A percentile compares a stretch with the other conserved stretches of the same genome.
These are phyloP conservation scores for Starmerella lactis-condensi DNA, from an alignment of 805 yeast genomes.

Conservation along the genomic window DNA sequence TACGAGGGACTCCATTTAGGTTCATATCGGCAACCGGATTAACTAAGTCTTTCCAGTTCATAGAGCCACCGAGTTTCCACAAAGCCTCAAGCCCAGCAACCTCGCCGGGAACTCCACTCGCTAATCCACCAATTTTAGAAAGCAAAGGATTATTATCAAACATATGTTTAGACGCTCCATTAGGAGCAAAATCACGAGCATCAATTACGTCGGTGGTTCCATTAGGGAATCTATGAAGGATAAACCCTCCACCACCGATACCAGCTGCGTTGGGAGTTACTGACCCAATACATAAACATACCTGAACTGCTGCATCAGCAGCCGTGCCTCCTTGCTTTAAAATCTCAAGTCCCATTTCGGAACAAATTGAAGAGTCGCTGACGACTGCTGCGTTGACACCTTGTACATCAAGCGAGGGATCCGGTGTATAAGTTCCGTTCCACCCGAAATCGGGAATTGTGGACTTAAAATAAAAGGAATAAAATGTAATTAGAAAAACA, in stretches of 20 bases:
- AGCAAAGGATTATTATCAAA: conserved; percentile 28
- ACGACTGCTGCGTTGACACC: conserved; percentile 43
- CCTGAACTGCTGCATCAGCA: conserved; percentile 83
- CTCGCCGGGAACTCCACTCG: conserved; percentile 84
- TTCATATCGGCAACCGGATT: conserved; percentile 57
- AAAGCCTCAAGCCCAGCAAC: conserved; percentile 60
- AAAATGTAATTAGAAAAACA: background rate
- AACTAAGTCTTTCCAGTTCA: conserved; percentile 55
- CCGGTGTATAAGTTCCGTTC: conserved; percentile 15
- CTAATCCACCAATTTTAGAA: conserved; percentile 67
- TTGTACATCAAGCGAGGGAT: conserved; percentile 9
- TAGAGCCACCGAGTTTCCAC: conserved; percentile 37
- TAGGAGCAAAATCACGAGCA: conserved; percentile 81
- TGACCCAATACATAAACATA: conserved; percentile 74
- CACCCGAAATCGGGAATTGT: conserved; percentile 1
- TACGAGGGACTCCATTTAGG: conserved; percentile 43
- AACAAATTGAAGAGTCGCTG: conserved; percentile 45
- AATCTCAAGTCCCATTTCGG: conserved; percentile 41
- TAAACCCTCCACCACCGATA: conserved; percentile 83
- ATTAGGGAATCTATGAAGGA: conserved; percentile 30
- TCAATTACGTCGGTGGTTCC: conserved; percentile 47
- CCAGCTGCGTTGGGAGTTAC: conserved; percentile 72
- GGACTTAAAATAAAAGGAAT: conserved; percentile 1
- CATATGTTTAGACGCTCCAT: conserved; percentile 44
- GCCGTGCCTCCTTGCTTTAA: conserved; percentile 49